phyloP scores from a whole-genome alignment of 2,329 filamentous ascomycete genomes.

The Sporothrix protearum region DNA sequence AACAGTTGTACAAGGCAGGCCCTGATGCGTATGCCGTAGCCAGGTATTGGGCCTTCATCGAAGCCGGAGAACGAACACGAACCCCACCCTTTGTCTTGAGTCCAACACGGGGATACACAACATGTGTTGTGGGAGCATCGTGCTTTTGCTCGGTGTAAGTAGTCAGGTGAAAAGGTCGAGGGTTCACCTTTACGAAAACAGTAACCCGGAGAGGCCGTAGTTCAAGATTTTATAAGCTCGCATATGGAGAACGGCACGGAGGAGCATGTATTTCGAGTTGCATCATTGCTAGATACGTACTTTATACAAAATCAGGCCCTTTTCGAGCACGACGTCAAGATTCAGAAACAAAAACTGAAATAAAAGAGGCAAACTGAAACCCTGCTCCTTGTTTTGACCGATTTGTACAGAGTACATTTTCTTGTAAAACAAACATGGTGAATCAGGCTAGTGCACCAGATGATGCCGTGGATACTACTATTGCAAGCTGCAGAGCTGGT shows the following conservation, averaged over 20 bases:
- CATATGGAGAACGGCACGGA: background rate
- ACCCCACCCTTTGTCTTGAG: background rate
- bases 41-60: background rate
- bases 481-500: background rate
- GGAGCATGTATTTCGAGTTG: background rate
- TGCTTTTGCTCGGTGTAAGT: background rate
- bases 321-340: background rate
- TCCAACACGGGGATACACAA: background rate
- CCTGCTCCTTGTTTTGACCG: constrained; percentile 6
- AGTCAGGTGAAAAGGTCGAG: background rate
- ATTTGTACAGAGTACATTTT: background rate
- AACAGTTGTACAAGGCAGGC: background rate
- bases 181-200: background rate
- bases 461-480: background rate
- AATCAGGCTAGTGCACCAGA: background rate
- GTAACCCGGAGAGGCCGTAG: background rate
- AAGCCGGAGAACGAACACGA: background rate
- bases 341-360: background rate
- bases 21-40: background rate
- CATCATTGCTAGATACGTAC: background rate
- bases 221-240: background rate
- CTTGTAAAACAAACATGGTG: no score
- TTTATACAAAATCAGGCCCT: background rate
- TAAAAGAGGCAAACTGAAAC: background rate
- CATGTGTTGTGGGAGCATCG: background rate